phyloP scores from a whole-genome alignment of 2,329 filamentous ascomycete species.

The Mycosphaerella arachidis region DNA sequence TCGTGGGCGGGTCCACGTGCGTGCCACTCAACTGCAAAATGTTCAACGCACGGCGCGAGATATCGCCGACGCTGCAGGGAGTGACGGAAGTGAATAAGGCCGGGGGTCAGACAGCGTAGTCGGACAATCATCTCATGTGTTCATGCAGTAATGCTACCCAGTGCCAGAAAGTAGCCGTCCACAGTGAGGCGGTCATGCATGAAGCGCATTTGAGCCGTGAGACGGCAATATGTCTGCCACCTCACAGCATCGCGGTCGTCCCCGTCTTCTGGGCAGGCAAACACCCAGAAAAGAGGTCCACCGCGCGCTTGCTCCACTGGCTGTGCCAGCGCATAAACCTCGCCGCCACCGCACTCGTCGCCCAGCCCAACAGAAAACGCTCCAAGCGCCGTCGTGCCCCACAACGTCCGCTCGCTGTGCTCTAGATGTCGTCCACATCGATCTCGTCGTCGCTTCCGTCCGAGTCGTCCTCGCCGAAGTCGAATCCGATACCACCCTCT shows the following conservation, averaged over 20 bases:
- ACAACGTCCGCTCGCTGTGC: background rate
- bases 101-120: background rate
- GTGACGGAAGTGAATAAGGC: background rate
- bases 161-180: background rate
- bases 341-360: background rate
- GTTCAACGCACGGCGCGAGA: background rate
- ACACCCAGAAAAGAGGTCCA: background rate
- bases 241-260: slow-evolving; percentile 1
- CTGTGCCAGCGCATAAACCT: background rate
- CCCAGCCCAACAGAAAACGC: background rate
- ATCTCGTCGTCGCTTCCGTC: slow-evolving; percentile 68
- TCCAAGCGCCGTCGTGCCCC: background rate
- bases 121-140: slow-evolving; percentile 6
- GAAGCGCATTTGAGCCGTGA: slow-evolving; percentile 4
- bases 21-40: background rate
- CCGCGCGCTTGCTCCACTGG: slow-evolving; percentile 1
- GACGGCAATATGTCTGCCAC: background rate
- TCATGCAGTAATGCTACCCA: slow-evolving; percentile 9
- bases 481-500: slow-evolving; percentile 94
- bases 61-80: background rate
- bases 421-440: slow-evolving; percentile 88
- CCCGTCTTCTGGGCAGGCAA: background rate
- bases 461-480: slow-evolving; percentile 86
- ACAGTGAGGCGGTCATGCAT: background rate
- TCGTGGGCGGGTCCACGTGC: background rate